Percentiles rank a stretch among this genome's conserved stretches.
Evolutionary conservation across 176 grass and related monocot genomes (phyloP).

Genomic region (Lolium perenne): DNA sequence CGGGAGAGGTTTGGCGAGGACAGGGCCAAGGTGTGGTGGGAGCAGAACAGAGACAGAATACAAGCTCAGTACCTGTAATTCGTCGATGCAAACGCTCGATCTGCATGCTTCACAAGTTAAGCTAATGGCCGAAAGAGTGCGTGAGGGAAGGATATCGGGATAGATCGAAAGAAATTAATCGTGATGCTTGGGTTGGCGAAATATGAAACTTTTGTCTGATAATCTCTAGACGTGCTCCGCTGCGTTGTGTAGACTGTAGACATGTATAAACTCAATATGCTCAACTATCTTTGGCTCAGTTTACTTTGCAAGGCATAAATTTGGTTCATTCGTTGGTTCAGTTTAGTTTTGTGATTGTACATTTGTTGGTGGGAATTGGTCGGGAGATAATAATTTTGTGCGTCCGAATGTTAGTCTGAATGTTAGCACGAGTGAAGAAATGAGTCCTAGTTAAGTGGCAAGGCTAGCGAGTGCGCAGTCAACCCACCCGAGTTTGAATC

Average conservation of each 20-base stretch:
- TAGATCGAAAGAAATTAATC: neutral
- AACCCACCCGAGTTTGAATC: no score
- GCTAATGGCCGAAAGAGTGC: no score
- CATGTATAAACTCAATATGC: constrained; percentile 16
- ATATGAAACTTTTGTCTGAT: constrained; percentile 8
- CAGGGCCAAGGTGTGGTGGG: constrained; percentile 95
- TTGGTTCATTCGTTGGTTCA: neutral
- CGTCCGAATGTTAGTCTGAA: no score
- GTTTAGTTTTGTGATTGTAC: no score
- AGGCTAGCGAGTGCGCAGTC: no score
- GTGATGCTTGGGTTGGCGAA: neutral
- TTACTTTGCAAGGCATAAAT: neutral
- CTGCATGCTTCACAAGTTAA: constrained; percentile 31
- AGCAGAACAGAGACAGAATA: constrained; percentile 89
- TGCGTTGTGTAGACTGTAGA: constrained; percentile 33
- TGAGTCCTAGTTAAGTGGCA: no score
- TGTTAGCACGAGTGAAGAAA: no score
- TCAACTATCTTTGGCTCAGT: neutral
- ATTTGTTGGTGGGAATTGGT: no score
- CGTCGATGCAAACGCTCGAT: neutral
- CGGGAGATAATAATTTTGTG: no score
- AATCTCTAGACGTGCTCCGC: neutral
- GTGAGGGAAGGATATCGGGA: neutral
- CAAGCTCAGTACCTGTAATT: constrained; percentile 79
- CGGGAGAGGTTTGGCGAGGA: constrained; percentile 94